Percentiles rank a stretch among this genome's conserved stretches.
phyloP scores from a whole-genome alignment of 768 basidiomycete species.

The Termitomyces sp. region DNA sequence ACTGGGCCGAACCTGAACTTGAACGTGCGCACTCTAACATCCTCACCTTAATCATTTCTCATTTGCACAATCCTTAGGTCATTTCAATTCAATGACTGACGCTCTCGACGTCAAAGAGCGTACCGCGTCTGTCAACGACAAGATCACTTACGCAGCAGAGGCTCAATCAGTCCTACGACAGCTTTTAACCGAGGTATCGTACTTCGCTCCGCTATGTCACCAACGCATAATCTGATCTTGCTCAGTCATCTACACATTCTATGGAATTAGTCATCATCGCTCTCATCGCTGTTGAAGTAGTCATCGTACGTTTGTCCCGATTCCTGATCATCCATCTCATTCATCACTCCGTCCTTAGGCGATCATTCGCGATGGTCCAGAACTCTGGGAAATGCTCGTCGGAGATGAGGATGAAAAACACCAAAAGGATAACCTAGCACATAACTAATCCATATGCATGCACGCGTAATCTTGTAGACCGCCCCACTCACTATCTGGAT shows the following conservation, averaged over 20 bases:
- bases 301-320: conserved; percentile 58
- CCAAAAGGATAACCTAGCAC: neutral
- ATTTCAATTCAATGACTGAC: conserved; percentile 80
- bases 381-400: conserved; percentile 60
- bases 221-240: conserved; percentile 8
- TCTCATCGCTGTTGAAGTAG: conserved; percentile 93
- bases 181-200: conserved; percentile 75
- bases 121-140: conserved; percentile 82
- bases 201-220: neutral
- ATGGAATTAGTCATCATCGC: conserved; percentile 96
- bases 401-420: conserved; percentile 28
- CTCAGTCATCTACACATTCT: conserved; percentile 79
- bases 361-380: conserved; percentile 75
- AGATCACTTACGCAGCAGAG: conserved; percentile 89
- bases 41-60: neutral
- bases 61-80: conserved; percentile 38
- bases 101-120: conserved; percentile 87
- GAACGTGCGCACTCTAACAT: conserved; percentile 51
- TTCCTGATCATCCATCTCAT: neutral
- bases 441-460: neutral
- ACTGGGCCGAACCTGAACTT: conserved; percentile 91
- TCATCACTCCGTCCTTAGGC: conserved; percentile 39
- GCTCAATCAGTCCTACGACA: conserved; percentile 88
- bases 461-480: too few relatives aligned
- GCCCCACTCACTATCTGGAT: neutral